Conservation (phyloP, 2,329 filamentous ascomycete species). For the Penicillium sumatraense region DNA sequence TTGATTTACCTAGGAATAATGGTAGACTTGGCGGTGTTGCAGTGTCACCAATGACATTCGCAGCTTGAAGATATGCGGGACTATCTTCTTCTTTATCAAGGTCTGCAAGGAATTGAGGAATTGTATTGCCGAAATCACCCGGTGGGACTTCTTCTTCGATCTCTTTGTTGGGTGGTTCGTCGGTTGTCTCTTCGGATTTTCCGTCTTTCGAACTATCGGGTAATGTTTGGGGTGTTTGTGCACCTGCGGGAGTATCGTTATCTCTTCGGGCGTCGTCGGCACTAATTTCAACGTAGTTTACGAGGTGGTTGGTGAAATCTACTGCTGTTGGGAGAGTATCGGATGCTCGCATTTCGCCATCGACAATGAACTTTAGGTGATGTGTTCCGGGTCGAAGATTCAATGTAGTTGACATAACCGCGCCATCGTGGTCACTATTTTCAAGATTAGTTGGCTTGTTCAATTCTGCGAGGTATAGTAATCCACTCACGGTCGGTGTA, state of each 20-base stretch:
- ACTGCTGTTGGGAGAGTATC: slow-evolving; percentile 89
- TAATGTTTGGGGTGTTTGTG: slow-evolving; percentile 51
- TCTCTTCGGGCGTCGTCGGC: slow-evolving; percentile 66
- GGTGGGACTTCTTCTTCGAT: slow-evolving; percentile 61
- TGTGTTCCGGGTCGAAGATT: slow-evolving; percentile 91
- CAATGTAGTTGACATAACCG: slow-evolving; percentile 75
- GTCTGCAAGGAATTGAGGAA: slow-evolving; percentile 85
- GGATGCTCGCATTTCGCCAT: slow-evolving; percentile 89
- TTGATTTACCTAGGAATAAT: slow-evolving; percentile 90
- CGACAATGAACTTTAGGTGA: slow-evolving; percentile 94
- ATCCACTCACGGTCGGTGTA: slow-evolving; percentile 79
- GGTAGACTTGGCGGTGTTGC: slow-evolving; percentile 83
- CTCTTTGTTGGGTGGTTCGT: slow-evolving; percentile 41
- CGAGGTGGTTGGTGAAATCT: slow-evolving; percentile 95
- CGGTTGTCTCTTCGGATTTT: slow-evolving; percentile 35
- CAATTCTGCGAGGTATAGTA: no score
- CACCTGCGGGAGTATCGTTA: slow-evolving; percentile 43
- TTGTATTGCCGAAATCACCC: slow-evolving; percentile 69
- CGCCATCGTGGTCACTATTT: slow-evolving; percentile 52
- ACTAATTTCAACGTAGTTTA: slow-evolving; percentile 96
- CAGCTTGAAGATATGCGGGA: slow-evolving; percentile 73
- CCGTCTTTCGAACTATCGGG: slow-evolving; percentile 46
- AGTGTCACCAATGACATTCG: slow-evolving; percentile 75
- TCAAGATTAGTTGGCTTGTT: no score
- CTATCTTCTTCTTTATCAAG: slow-evolving; percentile 82